Evolutionary conservation across 768 basidiomycete species (phyloP).

Genomic region (Pilatotrama ljubarskyi): DNA sequence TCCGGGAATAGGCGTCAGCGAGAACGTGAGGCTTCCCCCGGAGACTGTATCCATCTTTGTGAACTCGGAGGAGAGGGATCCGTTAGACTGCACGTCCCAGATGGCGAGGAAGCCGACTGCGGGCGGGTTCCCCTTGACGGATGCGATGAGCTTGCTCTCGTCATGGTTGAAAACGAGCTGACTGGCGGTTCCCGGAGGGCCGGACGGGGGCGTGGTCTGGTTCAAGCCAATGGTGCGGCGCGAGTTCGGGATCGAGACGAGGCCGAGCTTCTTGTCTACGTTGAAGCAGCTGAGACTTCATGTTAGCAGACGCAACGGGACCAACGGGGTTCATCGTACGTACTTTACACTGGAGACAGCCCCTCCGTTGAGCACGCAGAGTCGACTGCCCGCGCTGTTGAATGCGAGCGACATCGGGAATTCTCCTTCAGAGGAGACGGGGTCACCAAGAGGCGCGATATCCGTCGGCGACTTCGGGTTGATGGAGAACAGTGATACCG

Average conservation of each 20-base stretch:
- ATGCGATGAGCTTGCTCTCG: conserved; percentile 43
- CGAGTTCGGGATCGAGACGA: conserved; percentile 40
- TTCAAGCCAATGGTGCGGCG: conserved; percentile 44
- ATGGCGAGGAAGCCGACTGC: conserved; percentile 49
- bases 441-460: conserved; percentile 43
- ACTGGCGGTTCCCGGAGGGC: conserved; percentile 45
- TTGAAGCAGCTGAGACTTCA: conserved; percentile 40
- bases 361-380: conserved; percentile 40
- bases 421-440: conserved; percentile 47
- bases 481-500: conserved; percentile 40
- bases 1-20: conserved; percentile 37
- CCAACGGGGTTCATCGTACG: not conserved
- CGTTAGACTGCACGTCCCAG: conserved; percentile 46
- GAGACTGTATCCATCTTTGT: conserved; percentile 34
- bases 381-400: conserved; percentile 31
- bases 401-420: conserved; percentile 47
- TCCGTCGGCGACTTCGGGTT: conserved; percentile 43
- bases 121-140: conserved; percentile 49
- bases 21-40: conserved; percentile 51
- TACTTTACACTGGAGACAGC: conserved; percentile 37
- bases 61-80: conserved; percentile 44
- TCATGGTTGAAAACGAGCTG: conserved; percentile 51
- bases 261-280: conserved; percentile 43
- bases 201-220: conserved; percentile 51
- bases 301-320: not conserved